A percentile compares a stretch with the other conserved stretches of the same genome.
Evolutionary conservation across 2,329 filamentous ascomycete species (phyloP).

Genomic region (Scedosporium minutisporum): DNA sequence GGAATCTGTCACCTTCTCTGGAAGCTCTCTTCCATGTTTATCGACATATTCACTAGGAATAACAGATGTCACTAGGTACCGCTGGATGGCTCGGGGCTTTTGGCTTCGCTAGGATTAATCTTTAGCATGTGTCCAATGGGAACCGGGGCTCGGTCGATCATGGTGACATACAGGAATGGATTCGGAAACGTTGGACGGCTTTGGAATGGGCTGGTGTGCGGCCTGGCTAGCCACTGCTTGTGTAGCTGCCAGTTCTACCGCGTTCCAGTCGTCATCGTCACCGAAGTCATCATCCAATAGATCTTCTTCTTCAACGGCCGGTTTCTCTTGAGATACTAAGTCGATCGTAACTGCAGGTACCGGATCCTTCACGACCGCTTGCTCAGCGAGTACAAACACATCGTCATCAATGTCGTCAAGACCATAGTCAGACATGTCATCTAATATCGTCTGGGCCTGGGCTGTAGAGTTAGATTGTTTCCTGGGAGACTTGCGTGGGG

Average conservation of each 20-base stretch:
- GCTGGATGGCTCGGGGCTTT: conserved; percentile 68
- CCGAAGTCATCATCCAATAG: conserved; percentile 37
- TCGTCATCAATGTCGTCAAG: conserved; percentile 61
- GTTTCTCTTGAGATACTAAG: conserved; percentile 5
- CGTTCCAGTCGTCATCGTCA: conserved; percentile 71
- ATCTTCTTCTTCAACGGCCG: conserved; percentile 12
- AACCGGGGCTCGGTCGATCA: background rate
- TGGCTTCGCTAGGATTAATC: conserved; percentile 45
- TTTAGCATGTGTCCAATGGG: background rate
- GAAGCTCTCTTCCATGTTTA: conserved; percentile 45
- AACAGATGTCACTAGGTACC: conserved; percentile 72
- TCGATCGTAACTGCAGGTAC: background rate
- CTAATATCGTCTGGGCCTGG: conserved; percentile 3
- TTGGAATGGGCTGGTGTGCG: background rate
- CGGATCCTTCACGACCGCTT: conserved; percentile 10
- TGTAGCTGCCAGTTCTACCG: conserved; percentile 62
- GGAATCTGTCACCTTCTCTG: conserved; percentile 59
- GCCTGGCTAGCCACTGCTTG: conserved; percentile 38
- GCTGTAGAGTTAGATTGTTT: conserved; percentile 8
- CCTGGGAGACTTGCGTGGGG: conserved; percentile 3
- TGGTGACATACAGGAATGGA: conserved; percentile 7
- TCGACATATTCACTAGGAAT: conserved; percentile 59
- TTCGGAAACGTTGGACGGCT: background rate
- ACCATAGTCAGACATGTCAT: conserved; percentile 36
- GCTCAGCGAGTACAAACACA: conserved; percentile 44